Base-by-base conservation (phyloP, 2,329 filamentous ascomycete genomes). In the Coccinonectria pachysandricola region DNA sequence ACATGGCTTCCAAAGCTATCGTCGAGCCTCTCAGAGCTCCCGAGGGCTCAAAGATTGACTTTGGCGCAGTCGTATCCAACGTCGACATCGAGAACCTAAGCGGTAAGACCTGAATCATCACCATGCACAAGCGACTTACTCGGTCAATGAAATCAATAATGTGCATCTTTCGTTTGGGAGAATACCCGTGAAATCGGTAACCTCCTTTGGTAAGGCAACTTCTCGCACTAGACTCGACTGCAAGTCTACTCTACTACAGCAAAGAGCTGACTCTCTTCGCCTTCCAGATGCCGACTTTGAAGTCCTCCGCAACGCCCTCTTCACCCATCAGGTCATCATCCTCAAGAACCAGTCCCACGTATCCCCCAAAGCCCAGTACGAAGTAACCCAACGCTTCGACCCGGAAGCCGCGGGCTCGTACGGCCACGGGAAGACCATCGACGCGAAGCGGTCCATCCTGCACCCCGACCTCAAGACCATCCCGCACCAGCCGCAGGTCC, bases 381-480 rank as follows among this genome's bases (percentile, higher is more conserved):
- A 79, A 37, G 62, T 87, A 20, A 87, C 80, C 3, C 73, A 70
- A 26, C 70, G 71, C 29, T 87, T 87, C 53, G 82, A 87, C 42
- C 79, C 80, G 0, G 45, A 60, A 3, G 68, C 70, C 5, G 64
- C 66, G 2, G 64, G 64, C 9, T 67, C 65, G 9, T 87, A 87
- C 52, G 81, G 81, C 10, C 81, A 86, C 48, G 81, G 79, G 46
- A 82, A 79, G 54, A 81, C 78, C 0, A 60, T 83, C 24, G 79
- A 84, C 41, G 59, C 59, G 14, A 66, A 67, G 49, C 68, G 64
- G 25, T 70, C 63, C 29, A 74, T 87, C 42, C 65, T 87, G 11
- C 79, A 86, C 46, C 81, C 81, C 0, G 82, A 87, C 42, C 64
- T 87, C 11, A 85, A 86, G 59, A 86, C 81, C 1, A 72, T 87